Evolutionary conservation across 257 asterid species (phyloP).

Genomic region (Prunella vulgaris): DNA sequence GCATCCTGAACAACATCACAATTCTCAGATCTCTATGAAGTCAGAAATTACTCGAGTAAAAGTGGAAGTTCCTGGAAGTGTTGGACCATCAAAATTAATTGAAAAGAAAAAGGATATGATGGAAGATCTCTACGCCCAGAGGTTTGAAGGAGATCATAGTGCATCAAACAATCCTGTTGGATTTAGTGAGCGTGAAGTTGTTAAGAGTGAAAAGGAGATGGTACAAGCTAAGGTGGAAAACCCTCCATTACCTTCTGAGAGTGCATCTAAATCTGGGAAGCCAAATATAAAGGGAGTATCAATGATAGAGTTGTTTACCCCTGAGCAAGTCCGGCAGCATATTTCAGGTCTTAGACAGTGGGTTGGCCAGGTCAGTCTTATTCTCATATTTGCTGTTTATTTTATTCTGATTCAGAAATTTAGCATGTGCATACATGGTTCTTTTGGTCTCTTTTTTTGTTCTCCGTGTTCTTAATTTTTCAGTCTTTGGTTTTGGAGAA

Average conservation of each 20-base stretch:
- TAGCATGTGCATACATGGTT: not conserved
- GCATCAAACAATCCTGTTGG: slow-evolving; percentile 40
- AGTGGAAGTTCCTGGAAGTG: slow-evolving; percentile 46
- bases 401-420: slow-evolving; percentile 5
- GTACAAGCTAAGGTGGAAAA: slow-evolving; percentile 51
- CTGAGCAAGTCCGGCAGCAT: slow-evolving; percentile 89
- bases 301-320: slow-evolving; percentile 85
- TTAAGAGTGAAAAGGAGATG: slow-evolving; percentile 53
- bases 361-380: slow-evolving; percentile 90
- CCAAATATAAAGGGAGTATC: slow-evolving; percentile 92
- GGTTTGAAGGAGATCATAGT: slow-evolving; percentile 40
- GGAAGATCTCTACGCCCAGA: slow-evolving; percentile 33
- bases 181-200: slow-evolving; percentile 41
- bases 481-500: slow-evolving; percentile 9
- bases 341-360: slow-evolving; percentile 88
- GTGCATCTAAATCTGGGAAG: slow-evolving; percentile 80
- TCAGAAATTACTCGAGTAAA: slow-evolving; percentile 49
- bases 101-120: slow-evolving; percentile 38
- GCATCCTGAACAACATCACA: slow-evolving; percentile 34
- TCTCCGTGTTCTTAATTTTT: not conserved
- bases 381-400: slow-evolving; percentile 6
- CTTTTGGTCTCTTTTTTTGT: not conserved
- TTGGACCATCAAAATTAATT: slow-evolving; percentile 38
- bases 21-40: slow-evolving; percentile 37
- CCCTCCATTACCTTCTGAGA: slow-evolving; percentile 47